Base-by-base conservation (phyloP, 371 early-diverging fungal species). In the Entomophthora muscae region DNA sequence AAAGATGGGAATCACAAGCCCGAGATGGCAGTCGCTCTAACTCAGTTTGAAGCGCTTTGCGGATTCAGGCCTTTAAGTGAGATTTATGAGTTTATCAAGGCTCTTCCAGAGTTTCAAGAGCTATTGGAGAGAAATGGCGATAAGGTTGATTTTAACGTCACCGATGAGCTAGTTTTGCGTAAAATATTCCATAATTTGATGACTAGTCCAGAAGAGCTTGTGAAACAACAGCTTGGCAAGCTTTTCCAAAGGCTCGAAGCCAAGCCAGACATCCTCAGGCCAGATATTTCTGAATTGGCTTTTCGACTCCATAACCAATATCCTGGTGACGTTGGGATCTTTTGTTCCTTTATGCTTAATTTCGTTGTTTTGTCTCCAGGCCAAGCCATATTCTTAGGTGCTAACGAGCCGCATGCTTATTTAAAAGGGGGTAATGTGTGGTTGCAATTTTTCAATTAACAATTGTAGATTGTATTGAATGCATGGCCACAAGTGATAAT, bases 401-500 rank as follows among this genome's bases (percentile, higher is more conserved):
- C 96, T 0, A 93, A 95, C 68, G 96, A 95, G 67, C 98, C 96
- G 27, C 96, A 96, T 72, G 96, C 98, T 1, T 98, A 98, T 66
- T 67, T 96, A 52, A 90, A 85, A 53, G 96, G 96, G 72, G 89
- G 89, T 86, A 73, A 68, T 69, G 58, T n/a, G n/a, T n/a, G n/a
- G n/a, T n/a, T n/a, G n/a, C n/a, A n/a, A n/a, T n/a, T 61, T 62
- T n/a, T 31, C 22, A 33, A 17, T 26, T 55, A 42, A 56, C 10
- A 42, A 22, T 33, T 33, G 3, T 66, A 85, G 98, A 98, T 72
- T 93, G 91, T 73, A 81, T 96, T 53, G 98, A 98, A 73, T 96
- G 95, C 72, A 98, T 98, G 98, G 97, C 98, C 1, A 83, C 94
- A 3, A 86, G 87, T 63, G 98, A 98, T 72, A 98, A 98, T 69